phyloP scores from a whole-genome alignment of 2,329 filamentous ascomycete genomes.

The Phialocephala sp. region DNA sequence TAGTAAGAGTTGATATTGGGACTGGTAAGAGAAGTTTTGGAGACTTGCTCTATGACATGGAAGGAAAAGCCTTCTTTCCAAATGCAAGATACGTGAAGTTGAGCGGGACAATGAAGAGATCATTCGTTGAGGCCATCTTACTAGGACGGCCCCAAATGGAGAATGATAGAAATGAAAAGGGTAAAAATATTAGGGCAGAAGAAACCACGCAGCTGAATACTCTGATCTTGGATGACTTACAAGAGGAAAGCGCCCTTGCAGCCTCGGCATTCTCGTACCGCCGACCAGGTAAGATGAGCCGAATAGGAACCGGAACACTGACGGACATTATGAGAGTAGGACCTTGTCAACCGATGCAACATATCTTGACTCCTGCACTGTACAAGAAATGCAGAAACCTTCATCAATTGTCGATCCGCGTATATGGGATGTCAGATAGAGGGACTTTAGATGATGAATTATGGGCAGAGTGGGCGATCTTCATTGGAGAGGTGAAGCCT shows the following conservation, averaged over 20 bases:
- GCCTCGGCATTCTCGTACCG: background rate
- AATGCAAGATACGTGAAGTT: background rate
- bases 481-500: constrained; percentile 4
- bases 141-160: background rate
- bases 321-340: background rate
- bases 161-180: background rate
- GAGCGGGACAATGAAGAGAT: background rate
- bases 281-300: background rate
- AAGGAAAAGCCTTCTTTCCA: constrained; percentile 5
- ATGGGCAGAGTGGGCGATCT: background rate
- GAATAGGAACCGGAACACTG: background rate
- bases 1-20: background rate
- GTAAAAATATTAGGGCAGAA: background rate
- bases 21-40: background rate
- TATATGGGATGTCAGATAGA: background rate
- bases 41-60: background rate
- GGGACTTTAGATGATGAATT: background rate
- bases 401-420: background rate
- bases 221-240: constrained; percentile 2
- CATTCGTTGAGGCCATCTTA: constrained; percentile 2
- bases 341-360: constrained; percentile 3
- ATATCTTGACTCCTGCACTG: constrained; percentile 4
- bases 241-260: background rate
- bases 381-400: constrained; percentile 1
- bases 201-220: background rate